phyloP scores from a whole-genome alignment of 257 asterid species.

The Gentiana straminea region DNA sequence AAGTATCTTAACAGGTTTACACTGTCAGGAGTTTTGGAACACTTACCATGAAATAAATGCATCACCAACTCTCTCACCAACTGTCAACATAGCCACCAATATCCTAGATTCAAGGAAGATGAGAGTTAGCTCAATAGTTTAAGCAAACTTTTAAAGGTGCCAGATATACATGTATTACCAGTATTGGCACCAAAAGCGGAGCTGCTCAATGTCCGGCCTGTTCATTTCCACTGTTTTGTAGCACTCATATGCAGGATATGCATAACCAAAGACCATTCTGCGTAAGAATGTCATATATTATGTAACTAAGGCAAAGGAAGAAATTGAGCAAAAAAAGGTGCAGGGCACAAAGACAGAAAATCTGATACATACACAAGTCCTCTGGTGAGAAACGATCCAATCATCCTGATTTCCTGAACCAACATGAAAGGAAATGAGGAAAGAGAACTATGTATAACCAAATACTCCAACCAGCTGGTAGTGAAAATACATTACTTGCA shows the following conservation, averaged over 20 bases:
- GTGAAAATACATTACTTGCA: not conserved
- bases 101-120: slow-evolving; percentile 40
- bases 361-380: slow-evolving; percentile 51
- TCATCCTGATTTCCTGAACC: slow-evolving; percentile 66
- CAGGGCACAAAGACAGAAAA: not conserved
- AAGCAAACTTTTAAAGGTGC: slow-evolving; percentile 5
- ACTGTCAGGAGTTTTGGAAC: not conserved
- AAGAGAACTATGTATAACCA: not conserved
- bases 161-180: slow-evolving; percentile 32
- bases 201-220: slow-evolving; percentile 77
- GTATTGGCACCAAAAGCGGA: slow-evolving; percentile 91
- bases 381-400: slow-evolving; percentile 71
- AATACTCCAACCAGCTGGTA: not conserved
- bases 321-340: not conserved
- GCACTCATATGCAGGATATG: slow-evolving; percentile 89
- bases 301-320: slow-evolving; percentile 10
- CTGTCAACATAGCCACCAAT: slow-evolving; percentile 74
- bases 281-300: slow-evolving; percentile 12
- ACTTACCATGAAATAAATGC: slow-evolving; percentile 73
- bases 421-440: slow-evolving; percentile 13
- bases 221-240: slow-evolving; percentile 74
- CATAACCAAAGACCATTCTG: slow-evolving; percentile 83
- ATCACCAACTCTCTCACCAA: slow-evolving; percentile 79
- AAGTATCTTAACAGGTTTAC: not conserved
- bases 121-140: slow-evolving; percentile 6